A percentile compares a stretch with the other conserved stretches of the same genome.
These are phyloP conservation scores for Trametes pubescens DNA, from an alignment of 1,284 basidiomycete species.

Conservation along the genomic window DNA sequence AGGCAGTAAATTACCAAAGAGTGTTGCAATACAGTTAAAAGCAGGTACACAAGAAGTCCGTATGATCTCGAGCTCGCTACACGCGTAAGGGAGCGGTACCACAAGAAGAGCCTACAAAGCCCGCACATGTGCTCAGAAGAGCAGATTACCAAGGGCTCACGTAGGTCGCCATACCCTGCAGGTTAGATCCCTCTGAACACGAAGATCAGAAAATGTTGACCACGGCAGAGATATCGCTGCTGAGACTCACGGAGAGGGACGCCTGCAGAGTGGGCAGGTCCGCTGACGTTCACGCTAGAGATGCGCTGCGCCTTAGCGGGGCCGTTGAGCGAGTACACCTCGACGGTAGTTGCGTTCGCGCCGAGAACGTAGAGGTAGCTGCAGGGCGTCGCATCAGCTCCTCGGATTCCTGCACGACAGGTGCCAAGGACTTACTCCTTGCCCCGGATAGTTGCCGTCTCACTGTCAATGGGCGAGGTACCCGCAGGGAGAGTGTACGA, in stretches of 20 bases:
- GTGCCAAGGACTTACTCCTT: constrained; percentile 39
- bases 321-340: constrained; percentile 38
- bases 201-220: constrained; percentile 1
- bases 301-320: constrained; percentile 42
- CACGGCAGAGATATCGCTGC: neutral
- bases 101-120: neutral
- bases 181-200: constrained; percentile 44
- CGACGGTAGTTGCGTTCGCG: constrained; percentile 37
- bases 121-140: no score
- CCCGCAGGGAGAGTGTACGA: constrained; percentile 38
- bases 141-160: constrained; percentile 29
- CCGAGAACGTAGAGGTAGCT: constrained; percentile 42
- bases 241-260: constrained; percentile 46
- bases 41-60: neutral
- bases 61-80: neutral
- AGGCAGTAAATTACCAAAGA: neutral
- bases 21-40: neutral
- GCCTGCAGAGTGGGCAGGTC: constrained; percentile 46
- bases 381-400: neutral
- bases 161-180: constrained; percentile 55
- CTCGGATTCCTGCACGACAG: neutral
- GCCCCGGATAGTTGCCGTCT: constrained; percentile 39
- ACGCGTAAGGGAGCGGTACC: neutral
- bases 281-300: constrained; percentile 50
- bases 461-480: constrained; percentile 41